Percentiles rank a stretch among this genome's conserved stretches.
These are phyloP conservation scores for Trichocladium antarcticum DNA, from an alignment of 495 filamentous ascomycete genomes.

Conservation along the genomic window DNA sequence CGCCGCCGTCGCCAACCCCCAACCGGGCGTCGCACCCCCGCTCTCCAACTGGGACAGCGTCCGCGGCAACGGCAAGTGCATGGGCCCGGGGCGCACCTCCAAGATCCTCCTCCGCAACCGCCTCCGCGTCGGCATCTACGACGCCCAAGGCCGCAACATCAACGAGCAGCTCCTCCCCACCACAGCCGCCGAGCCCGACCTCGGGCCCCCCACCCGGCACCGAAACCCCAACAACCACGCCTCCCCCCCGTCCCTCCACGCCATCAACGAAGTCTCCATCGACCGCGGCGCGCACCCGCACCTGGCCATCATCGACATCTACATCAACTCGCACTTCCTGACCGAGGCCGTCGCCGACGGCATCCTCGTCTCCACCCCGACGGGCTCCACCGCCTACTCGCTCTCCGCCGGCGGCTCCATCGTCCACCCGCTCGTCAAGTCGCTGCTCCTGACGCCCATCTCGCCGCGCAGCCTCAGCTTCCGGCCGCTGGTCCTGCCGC, in stretches of 20 bases:
- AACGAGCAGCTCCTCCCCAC: constrained; percentile 38
- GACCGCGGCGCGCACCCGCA: constrained; percentile 85
- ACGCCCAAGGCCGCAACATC: constrained; percentile 46
- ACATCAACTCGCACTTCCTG: constrained; percentile 69
- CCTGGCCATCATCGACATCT: constrained; percentile 81
- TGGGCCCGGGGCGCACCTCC: constrained; percentile 61
- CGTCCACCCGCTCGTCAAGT: constrained; percentile 82
- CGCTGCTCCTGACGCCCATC: constrained; percentile 83
- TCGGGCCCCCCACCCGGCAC: constrained; percentile 21
- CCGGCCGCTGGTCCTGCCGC: constrained; percentile 77
- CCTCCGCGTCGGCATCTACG: constrained; percentile 69
- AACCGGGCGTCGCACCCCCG: constrained; percentile 9
- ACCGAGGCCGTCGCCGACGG: constrained; percentile 92
- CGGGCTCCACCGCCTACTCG: constrained; percentile 88
- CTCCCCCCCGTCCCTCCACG: constrained; percentile 47
- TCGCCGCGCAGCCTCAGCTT: constrained; percentile 88
- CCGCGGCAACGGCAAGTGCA: constrained; percentile 70
- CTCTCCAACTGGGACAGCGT: constrained; percentile 52
- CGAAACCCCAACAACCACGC: not conserved
- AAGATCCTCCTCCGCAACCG: constrained; percentile 78
- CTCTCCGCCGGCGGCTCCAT: constrained; percentile 90
- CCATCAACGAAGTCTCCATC: constrained; percentile 90
- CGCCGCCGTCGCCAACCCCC: constrained; percentile 17
- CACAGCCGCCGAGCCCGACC: constrained; percentile 33
- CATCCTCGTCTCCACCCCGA: constrained; percentile 87